Evolutionary conservation across 1,284 basidiomycete genomes (phyloP), one percentile per base, ranked within the genome.

Genomic region (Trametes hirsuta): DNA sequence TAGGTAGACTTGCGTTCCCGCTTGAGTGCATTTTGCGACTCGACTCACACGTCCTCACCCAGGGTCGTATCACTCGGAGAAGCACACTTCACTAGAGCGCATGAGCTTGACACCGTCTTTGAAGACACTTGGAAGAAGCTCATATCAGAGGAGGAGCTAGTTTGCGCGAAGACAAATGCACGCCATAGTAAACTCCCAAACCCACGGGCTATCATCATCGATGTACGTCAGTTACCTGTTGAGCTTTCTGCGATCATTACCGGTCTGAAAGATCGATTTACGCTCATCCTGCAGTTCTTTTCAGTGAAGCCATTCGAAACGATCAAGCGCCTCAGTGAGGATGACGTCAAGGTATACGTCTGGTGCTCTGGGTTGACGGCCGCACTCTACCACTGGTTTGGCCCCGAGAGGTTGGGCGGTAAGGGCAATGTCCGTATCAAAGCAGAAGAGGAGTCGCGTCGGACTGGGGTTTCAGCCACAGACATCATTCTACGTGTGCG

Each of bases 351-450:
- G 41, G 46, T 65, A 15, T 61, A 60, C 24, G 49, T 46, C 11
- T 70, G 65, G 65, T 46, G 53, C 36, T 52, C 66, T 0, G 66
- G 62, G 15, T 39, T 63, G n/a, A 61, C 66, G 1, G 57, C 64
- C 3, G 52, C 57, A 6, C 9, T 65, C 3, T 62, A 63, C 49
- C 37, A 62, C 34, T 39, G 62, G 11, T 66, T 58, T 30, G 65
- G 62, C 2, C 66, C 68, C 3, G 55, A 59, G 53, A 42, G 52
- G 18, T 40, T 49, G 0, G 66, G 66, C 2, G 66, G 65, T 0
- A 47, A 48, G 11, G 69, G 65, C 15, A 61, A 69, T 47, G 14
- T 63, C n/a, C 65, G 56, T 9, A 22, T 48, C 6, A 64, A 59
- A 37, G 58, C 58, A 6, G 61, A 61, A 47, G 59, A 62, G 18